phyloP scores from a whole-genome alignment of 75 land plant genomes.

The Gnetum montanum region DNA sequence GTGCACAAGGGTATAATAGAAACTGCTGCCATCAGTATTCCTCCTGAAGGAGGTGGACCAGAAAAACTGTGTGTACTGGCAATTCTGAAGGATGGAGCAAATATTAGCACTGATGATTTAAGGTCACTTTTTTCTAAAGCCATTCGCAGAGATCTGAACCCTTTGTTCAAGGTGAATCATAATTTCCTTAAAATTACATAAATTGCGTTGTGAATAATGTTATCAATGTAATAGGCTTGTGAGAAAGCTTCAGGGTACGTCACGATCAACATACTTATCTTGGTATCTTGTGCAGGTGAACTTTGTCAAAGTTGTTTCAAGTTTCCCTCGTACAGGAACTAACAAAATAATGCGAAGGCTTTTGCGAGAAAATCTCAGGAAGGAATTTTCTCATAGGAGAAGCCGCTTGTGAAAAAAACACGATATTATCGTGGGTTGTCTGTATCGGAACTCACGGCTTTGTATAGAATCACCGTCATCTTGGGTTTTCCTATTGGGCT shows the following conservation, averaged over 20 bases:
- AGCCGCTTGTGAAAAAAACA: slow-evolving; percentile 18
- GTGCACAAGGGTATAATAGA: slow-evolving; percentile 60
- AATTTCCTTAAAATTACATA: not conserved
- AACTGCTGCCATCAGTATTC: slow-evolving; percentile 71
- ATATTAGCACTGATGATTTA: slow-evolving; percentile 14
- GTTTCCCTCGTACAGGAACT: slow-evolving; percentile 78
- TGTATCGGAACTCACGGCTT: no score
- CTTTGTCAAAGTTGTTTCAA: slow-evolving; percentile 51
- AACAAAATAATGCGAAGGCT: slow-evolving; percentile 80
- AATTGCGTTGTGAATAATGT: not conserved
- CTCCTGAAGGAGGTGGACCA: slow-evolving; percentile 50
- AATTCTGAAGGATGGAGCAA: slow-evolving; percentile 36
- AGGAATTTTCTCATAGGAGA: slow-evolving; percentile 18
- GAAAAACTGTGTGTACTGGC: slow-evolving; percentile 56
- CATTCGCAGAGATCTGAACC: slow-evolving; percentile 51
- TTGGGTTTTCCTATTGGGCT: no score
- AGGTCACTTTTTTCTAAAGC: slow-evolving; percentile 38
- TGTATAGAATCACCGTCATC: no score
- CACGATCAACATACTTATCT: no score
- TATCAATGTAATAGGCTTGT: no score
- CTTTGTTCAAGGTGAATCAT: slow-evolving; percentile 63
- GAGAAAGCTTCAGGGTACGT: no score
- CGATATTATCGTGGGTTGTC: no score
- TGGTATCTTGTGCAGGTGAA: slow-evolving; percentile 41
- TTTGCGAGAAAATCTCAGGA: slow-evolving; percentile 44